Evolutionary conservation across 1,139 yeast species (phyloP), one percentile per base, ranked within the genome.

Genomic region (Hyphopichia wangnamkhiaoensis): DNA sequence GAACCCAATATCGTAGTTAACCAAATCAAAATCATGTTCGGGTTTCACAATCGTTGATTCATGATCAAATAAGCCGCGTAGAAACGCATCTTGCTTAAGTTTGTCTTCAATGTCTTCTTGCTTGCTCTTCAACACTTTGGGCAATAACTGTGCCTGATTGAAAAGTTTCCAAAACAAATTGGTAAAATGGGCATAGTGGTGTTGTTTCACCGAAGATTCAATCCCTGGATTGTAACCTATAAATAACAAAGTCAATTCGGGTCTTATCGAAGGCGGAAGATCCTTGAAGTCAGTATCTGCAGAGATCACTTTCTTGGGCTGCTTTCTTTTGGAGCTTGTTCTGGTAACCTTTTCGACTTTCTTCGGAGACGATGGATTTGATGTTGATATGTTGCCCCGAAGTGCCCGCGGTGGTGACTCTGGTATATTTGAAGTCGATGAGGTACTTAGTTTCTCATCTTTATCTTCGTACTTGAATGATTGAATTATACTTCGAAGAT

Each of bases 221-320:
- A 80, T 61, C 2, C 93, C 89, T 0, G 95, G 95, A 49, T 85
- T 85, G 63, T 73, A 84, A 0, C 95, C 95, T 2, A 85, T 71
- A 49, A 85, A 84, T 3, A 85, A 66, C 2, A 84, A 68, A 46
- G 41, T 58, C 52, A 46, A 64, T 51, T 49, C 50, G 29, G 32
- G 63, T 44, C 40, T 63, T 38, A 55, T 63, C 54, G 62, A 65
- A 16, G 67, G 82, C 31, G 48, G 62, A 38, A 75, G 52, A 36
- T 68, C 73, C 21, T 52, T 35, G 30, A 42, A 42, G 17, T 38
- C 37, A 8, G 17, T n/a, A 7, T 31, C 15, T 17, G 17, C 24
- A 21, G 7, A 21, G 28, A n/a, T 25, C 13, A 25, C 14, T n/a
- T 21, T n/a, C n/a, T n/a, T n/a, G n/a, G n/a, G n/a, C n/a, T n/a